A percentile compares a stretch with the other conserved stretches of the same genome.
phyloP scores from a whole-genome alignment of 2,329 filamentous ascomycete genomes.

The Claviceps humidiphila region DNA sequence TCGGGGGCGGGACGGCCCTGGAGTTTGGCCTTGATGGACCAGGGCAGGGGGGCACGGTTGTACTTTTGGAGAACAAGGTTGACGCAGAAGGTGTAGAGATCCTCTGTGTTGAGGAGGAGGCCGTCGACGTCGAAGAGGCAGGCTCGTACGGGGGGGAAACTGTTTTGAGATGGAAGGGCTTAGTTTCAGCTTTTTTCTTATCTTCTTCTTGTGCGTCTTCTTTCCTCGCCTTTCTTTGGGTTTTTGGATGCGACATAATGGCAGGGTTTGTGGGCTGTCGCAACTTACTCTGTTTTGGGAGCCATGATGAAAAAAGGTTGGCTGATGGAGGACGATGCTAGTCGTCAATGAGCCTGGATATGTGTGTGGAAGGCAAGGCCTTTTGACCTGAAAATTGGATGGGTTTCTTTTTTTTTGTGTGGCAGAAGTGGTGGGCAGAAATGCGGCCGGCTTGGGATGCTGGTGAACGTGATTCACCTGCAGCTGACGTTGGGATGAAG shows the following conservation, averaged over 20 bases:
- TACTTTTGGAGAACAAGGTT: constrained; percentile 72
- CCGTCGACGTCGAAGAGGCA: constrained; percentile 99
- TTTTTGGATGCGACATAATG: too few relatives aligned
- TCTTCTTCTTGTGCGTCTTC: not conserved
- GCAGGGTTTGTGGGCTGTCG: not conserved
- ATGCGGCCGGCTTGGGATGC: too few relatives aligned
- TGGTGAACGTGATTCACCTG: too few relatives aligned
- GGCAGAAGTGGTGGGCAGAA: too few relatives aligned
- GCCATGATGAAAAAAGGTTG: constrained; percentile 21
- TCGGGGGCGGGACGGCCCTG: constrained; percentile 43
- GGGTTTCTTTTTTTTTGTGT: too few relatives aligned
- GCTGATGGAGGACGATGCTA: not conserved
- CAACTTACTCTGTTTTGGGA: constrained; percentile 31
- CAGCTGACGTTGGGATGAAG: too few relatives aligned
- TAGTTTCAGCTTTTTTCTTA: not conserved
- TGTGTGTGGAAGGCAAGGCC: not conserved
- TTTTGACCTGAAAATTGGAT: not conserved
- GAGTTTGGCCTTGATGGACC: constrained; percentile 85
- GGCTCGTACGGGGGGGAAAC: constrained; percentile 69
- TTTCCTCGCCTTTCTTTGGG: not conserved
- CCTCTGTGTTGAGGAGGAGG: constrained; percentile 85
- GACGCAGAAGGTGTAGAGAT: constrained; percentile 70
- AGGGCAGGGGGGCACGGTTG: constrained; percentile 63
- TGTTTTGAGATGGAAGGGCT: constrained; percentile 17
- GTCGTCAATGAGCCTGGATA: not conserved